These are phyloP conservation scores for Zelopaecilomyces penicillatus DNA, from an alignment of 2,329 filamentous ascomycete genomes.

Conservation along the genomic window DNA sequence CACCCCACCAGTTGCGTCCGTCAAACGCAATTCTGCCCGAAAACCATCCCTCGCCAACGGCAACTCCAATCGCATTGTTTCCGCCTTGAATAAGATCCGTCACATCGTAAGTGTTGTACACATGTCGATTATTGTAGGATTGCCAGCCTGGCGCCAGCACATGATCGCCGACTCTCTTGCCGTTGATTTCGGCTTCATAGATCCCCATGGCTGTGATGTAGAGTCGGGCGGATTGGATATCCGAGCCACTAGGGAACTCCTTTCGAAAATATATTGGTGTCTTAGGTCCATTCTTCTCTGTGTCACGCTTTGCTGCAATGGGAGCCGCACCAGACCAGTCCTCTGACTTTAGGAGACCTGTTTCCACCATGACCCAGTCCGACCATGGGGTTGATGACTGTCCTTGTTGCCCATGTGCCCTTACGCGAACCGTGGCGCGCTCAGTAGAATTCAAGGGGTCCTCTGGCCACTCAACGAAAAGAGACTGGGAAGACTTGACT, in stretches of 20 bases:
- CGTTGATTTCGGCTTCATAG: slow-evolving; percentile 41
- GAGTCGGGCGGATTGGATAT: slow-evolving; percentile 29
- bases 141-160: slow-evolving; percentile 45
- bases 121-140: slow-evolving; percentile 39
- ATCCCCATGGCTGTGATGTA: slow-evolving; percentile 40
- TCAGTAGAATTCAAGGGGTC: slow-evolving; percentile 22
- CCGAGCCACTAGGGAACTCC: slow-evolving; percentile 17
- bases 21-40: slow-evolving; percentile 26
- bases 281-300: slow-evolving; percentile 19
- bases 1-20: slow-evolving; percentile 27
- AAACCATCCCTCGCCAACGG: slow-evolving; percentile 44
- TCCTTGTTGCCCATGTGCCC: slow-evolving; percentile 20
- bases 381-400: slow-evolving; percentile 17
- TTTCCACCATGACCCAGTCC: slow-evolving; percentile 25
- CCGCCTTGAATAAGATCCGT: slow-evolving; percentile 27
- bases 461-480: slow-evolving; percentile 37
- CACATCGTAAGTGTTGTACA: slow-evolving; percentile 47
- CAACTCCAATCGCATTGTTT: slow-evolving; percentile 29
- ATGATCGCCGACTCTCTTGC: slow-evolving; percentile 28
- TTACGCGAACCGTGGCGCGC: slow-evolving; percentile 24
- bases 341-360: slow-evolving; percentile 20
- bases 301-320: slow-evolving; percentile 22
- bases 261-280: slow-evolving; percentile 26
- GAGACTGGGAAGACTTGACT: slow-evolving; percentile 27
- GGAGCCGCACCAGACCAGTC: slow-evolving; percentile 23